A percentile compares a stretch with the other conserved stretches of the same genome.
These are phyloP conservation scores for Escovopsis weberi DNA, from an alignment of 2,329 filamentous ascomycete species.

Conservation along the genomic window DNA sequence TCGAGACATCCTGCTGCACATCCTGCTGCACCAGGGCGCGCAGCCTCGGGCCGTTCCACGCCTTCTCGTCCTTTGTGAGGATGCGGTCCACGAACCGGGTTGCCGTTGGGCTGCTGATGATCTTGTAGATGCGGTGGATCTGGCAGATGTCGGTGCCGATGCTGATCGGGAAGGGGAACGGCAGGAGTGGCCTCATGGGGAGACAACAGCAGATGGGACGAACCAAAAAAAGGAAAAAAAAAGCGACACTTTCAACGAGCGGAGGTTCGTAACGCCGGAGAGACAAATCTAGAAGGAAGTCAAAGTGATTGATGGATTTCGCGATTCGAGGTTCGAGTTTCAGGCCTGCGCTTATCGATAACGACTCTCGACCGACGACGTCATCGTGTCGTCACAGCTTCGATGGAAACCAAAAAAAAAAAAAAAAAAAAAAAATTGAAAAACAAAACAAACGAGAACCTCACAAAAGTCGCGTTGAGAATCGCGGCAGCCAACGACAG, in stretches of 20 bases:
- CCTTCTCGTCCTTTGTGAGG: conserved; percentile 24
- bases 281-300: too few species aligned
- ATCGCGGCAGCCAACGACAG: too few species aligned
- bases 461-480: too few species aligned
- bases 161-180: conserved; percentile 50
- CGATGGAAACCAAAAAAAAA: too few species aligned
- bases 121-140: conserved; percentile 46
- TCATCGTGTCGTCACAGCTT: conserved; percentile 3
- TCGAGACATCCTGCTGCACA: too few species aligned
- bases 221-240: too few species aligned
- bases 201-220: background rate
- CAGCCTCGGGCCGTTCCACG: conserved; percentile 11
- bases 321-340: background rate
- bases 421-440: too few species aligned
- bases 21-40: background rate
- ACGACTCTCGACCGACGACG: background rate
- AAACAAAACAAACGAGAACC: too few species aligned
- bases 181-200: conserved; percentile 18
- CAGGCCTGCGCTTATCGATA: conserved; percentile 8
- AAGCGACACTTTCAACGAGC: too few species aligned
- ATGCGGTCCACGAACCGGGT: conserved; percentile 33
- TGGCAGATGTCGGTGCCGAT: conserved; percentile 71
- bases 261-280: too few species aligned
- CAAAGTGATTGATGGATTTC: too few species aligned
- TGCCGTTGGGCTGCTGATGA: conserved; percentile 34